Evolutionary conservation across 257 asterid species (phyloP).

Genomic region (Nicotiana sylvestris): DNA sequence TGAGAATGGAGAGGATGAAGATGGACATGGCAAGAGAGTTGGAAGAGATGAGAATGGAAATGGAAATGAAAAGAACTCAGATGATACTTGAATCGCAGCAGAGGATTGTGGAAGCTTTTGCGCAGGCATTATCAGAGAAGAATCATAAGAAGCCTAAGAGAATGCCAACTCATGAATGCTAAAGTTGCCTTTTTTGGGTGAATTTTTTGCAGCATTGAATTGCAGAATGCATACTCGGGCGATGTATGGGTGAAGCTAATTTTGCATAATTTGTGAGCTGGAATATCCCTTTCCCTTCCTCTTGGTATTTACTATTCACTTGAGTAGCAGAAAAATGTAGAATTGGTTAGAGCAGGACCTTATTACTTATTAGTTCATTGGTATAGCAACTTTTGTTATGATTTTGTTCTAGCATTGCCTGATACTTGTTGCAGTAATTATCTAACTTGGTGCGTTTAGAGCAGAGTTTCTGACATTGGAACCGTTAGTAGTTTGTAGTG

Average conservation of each 20-base stretch:
- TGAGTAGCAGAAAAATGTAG: constrained; percentile 5
- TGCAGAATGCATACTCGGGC: background rate
- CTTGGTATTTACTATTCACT: background rate
- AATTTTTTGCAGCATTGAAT: background rate
- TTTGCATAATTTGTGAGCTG: background rate
- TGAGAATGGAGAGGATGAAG: constrained; percentile 85
- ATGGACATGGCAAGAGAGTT: constrained; percentile 85
- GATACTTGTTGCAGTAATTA: background rate
- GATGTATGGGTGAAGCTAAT: background rate
- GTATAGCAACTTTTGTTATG: background rate
- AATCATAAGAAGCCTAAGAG: constrained; percentile 50
- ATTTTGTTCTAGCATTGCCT: background rate
- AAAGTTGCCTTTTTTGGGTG: background rate
- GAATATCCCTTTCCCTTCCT: background rate
- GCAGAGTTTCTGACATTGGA: background rate
- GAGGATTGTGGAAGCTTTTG: constrained; percentile 72
- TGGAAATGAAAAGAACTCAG: constrained; percentile 96
- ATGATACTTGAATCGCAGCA: constrained; percentile 89
- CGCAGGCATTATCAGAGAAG: constrained; percentile 50
- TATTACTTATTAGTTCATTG: background rate
- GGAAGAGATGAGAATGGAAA: constrained; percentile 89
- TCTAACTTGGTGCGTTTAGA: background rate
- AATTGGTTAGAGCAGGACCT: background rate
- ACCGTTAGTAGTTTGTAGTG: background rate
- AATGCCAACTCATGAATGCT: constrained; percentile 33